Evolutionary conservation across 768 basidiomycete genomes (phyloP).

Genomic region (Russula ochroleuca): DNA sequence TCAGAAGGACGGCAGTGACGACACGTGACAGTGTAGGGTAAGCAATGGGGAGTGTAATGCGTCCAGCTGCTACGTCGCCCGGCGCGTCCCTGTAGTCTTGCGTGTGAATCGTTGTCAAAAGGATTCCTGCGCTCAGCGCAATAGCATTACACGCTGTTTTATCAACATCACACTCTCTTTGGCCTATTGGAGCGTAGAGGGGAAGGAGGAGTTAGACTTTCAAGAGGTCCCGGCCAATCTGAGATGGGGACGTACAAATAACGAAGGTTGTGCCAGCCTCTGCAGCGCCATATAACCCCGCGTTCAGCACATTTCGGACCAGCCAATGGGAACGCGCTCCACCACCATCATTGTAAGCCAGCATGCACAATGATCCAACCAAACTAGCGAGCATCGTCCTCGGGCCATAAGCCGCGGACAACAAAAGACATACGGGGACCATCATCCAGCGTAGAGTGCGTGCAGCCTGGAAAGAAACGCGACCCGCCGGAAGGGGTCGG

Average conservation of each 20-base stretch:
- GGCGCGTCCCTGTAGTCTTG: conserved; percentile 46
- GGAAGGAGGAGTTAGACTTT: background rate
- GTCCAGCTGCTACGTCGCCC: conserved; percentile 39
- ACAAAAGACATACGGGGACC: conserved; percentile 29
- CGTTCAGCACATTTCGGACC: conserved; percentile 37
- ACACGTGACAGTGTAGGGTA: conserved; percentile 37
- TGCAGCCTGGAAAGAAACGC: conserved; percentile 30
- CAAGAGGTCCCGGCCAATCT: background rate
- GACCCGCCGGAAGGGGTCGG: conserved; percentile 35
- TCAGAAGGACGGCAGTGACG: conserved; percentile 35
- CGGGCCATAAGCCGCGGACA: conserved; percentile 29
- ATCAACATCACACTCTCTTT: conserved; percentile 28
- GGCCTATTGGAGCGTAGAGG: background rate
- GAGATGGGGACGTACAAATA: conserved; percentile 32
- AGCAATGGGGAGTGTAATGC: conserved; percentile 44
- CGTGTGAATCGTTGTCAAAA: conserved; percentile 46
- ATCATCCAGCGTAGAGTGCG: conserved; percentile 32
- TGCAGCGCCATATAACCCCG: conserved; percentile 37
- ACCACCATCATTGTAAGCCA: conserved; percentile 32
- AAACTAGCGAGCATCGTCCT: conserved; percentile 24
- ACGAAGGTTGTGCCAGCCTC: conserved; percentile 38
- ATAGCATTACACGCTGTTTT: conserved; percentile 35
- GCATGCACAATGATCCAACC: conserved; percentile 23
- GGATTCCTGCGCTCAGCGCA: conserved; percentile 37
- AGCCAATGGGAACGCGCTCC: conserved; percentile 33